Evolutionary conservation across 2,329 filamentous ascomycete genomes (phyloP).

Genomic region (Fusarium chlamydosporum): DNA sequence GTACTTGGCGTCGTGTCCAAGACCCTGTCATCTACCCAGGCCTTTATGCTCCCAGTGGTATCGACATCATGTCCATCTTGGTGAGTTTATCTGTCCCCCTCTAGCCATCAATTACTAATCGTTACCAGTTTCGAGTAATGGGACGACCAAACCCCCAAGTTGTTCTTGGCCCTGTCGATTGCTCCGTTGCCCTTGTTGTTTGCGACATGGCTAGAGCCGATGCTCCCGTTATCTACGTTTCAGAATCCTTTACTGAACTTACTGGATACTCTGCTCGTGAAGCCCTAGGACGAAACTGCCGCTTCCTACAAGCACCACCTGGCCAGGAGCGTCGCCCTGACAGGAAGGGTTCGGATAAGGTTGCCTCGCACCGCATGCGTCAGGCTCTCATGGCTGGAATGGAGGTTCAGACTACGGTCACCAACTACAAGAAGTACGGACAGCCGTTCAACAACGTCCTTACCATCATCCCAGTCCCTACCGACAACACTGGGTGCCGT

Average conservation of each 20-base stretch:
- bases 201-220: constrained; percentile 83
- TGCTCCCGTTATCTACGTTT: constrained; percentile 85
- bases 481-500: constrained; percentile 74
- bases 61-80: constrained; percentile 69
- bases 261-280: constrained; percentile 84
- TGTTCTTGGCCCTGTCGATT: constrained; percentile 84
- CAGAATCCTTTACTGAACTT: constrained; percentile 81
- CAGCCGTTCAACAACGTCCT: constrained; percentile 84
- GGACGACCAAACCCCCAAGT: constrained; percentile 80
- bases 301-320: constrained; percentile 84
- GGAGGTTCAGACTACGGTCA: constrained; percentile 69
- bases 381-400: constrained; percentile 60
- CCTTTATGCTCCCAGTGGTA: constrained; percentile 68
- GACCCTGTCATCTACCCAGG: constrained; percentile 69
- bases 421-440: constrained; percentile 87
- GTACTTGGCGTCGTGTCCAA: constrained; percentile 50
- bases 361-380: constrained; percentile 70
- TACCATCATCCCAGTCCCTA: constrained; percentile 85
- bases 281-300: constrained; percentile 84
- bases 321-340: constrained; percentile 56
- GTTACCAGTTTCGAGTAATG: constrained; percentile 70
- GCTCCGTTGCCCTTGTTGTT: constrained; percentile 86
- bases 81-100: constrained; percentile 53
- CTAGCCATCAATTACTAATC: constrained; percentile 22
- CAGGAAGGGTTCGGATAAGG: constrained; percentile 54